Evolutionary conservation across 257 asterid genomes (phyloP), one percentile per base, ranked within the genome.

Genomic region (Linderniella brevidens): DNA sequence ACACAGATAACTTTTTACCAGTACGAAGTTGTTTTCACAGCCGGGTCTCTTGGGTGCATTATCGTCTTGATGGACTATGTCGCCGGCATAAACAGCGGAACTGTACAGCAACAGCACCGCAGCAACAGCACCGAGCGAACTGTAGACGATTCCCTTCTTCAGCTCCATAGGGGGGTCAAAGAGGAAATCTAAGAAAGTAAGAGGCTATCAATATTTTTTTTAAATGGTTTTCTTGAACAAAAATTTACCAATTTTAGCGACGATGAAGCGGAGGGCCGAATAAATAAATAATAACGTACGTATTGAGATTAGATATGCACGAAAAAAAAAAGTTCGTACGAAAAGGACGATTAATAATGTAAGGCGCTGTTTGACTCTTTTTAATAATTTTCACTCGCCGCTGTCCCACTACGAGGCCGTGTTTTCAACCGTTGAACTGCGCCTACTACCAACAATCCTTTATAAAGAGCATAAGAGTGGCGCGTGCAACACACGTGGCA

Each of bases 61-160:
- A 63, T 82, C 82, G 68, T 82, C 97, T 41, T 67, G 85, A 66
- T 82, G 97, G 56, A 86, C 93, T 19, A 82, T 86, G 60, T 86
- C 97, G 41, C 94, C 93, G 10, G 79, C 94, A 64, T 61, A 66
- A n/a, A 75, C 93, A 39, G 20, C 49, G 48, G 65, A 63, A 58
- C 68, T 46, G 66, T 58, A 62, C 37, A 56, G 39, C 46, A 74
- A 48, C 54, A 75, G n/a, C n/a, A n/a, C 52, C 64, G 64, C 73
- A 52, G 65, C 41, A 58, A 63, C 68, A 17, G 64, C 64, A 61
- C 57, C 54, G 58, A 57, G 64, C 52, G 15, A 53, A 72, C 65
- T 53, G 64, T 63, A 55, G 60, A 64, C 4, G 49, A 64, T 68
- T 55, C 68, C 58, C 57, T 47, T 67, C 65, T 60, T 72, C 54